Percentiles rank a stretch among this genome's conserved stretches.
These are phyloP conservation scores for Pleurotus djamor DNA, from an alignment of 768 basidiomycete genomes.

Conservation along the genomic window DNA sequence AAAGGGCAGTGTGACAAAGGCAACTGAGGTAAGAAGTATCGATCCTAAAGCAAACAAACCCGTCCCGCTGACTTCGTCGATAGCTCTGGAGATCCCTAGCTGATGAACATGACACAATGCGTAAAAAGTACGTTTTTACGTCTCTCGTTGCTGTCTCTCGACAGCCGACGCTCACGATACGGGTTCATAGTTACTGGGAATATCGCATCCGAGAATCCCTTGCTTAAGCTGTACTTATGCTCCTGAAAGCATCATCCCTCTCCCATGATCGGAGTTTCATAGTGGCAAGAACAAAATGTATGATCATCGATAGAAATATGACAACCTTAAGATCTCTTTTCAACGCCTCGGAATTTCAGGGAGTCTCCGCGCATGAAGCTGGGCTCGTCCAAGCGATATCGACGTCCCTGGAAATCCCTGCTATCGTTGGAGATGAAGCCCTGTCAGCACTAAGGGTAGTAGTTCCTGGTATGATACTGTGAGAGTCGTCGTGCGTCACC, in stretches of 20 bases:
- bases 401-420: too few species aligned
- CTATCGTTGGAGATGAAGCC: too few species aligned
- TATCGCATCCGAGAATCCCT: conserved; percentile 58
- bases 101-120: conserved; percentile 67
- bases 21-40: conserved; percentile 39
- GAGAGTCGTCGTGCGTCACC: too few species aligned
- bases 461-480: too few species aligned
- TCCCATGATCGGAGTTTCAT: too few species aligned
- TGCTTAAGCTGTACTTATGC: neutral
- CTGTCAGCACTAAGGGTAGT: too few species aligned
- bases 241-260: conserved; percentile 10
- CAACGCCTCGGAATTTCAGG: too few species aligned
- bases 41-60: neutral
- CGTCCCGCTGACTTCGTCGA: neutral
- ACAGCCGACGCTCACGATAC: conserved; percentile 1
- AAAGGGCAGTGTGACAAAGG: conserved; percentile 41
- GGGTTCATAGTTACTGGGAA: conserved; percentile 66
- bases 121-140: conserved; percentile 56
- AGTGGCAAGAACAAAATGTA: too few species aligned
- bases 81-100: conserved; percentile 75
- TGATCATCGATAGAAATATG: too few species aligned
- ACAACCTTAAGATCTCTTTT: too few species aligned
- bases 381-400: too few species aligned
- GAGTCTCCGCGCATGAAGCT: too few species aligned
- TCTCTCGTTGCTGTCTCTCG: conserved; percentile 11